Base-by-base conservation (phyloP, 2,329 filamentous ascomycete genomes). In the Truncatella angustata region DNA sequence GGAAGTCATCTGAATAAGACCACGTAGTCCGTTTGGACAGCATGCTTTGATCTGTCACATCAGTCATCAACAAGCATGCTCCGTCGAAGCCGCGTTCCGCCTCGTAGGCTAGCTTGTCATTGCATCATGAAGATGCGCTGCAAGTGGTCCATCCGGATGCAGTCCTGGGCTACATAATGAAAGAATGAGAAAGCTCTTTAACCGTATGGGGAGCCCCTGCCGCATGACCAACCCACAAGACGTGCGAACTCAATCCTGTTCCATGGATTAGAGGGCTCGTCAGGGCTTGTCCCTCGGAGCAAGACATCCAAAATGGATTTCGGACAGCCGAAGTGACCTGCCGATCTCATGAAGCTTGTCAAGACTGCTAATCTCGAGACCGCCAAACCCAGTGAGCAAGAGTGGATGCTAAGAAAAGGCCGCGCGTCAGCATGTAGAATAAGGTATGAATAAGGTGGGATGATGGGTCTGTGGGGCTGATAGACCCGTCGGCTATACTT, bases 321-420 rank as follows among this genome's bases (percentile, higher is more conserved):
- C 40, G 40, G 40, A 44, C 24, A 26, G 23, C 40, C 40, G 40
- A 44, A 23, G 23, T 37, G 42, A 23, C 40, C 32, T 53, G 51
- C 51, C 51, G 51, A 53, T 50, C 46, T 37, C 32, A 9, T 44
- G 36, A 53, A 53, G 51, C 51, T 53, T 53, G 46, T 49, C 45
- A 24, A 34, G 6, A 42, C 26, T 43, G 16, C 37, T 30, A 42
- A 43, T 18, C 18, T 20, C 48, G 45, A 53, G n/a, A n/a, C 18
- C 40, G 37, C 40, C 40, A n/a, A 23, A 44, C 21, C 24, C 18
- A 21, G 37, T 18, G 37, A 18, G 24, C 18, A 40, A n/a, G 42
- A 20, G 42, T 45, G 26, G 42, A 26, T 12, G n/a, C 24, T 21
- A 45, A 23, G n/a, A 45, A 16, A 30, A 47, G 20, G 44, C 44